Conservation (phyloP, 1,284 basidiomycete species). For the Malassezia arunalokei region DNA sequence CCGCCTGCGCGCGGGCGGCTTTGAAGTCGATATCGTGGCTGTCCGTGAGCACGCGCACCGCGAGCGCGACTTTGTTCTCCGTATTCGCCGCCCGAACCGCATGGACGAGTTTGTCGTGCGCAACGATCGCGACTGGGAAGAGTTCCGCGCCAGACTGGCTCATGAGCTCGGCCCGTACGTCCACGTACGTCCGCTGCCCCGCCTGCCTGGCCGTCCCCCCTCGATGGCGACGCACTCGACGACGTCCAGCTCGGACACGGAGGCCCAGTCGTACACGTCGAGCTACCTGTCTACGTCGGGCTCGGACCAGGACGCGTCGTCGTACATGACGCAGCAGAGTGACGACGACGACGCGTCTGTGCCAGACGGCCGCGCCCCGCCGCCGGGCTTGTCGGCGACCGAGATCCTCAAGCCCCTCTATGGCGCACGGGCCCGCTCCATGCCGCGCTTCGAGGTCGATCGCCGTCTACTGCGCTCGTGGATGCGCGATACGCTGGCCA, state of each 20-base stretch:
- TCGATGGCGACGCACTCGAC: background rate
- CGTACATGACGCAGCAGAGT: conserved; percentile 1
- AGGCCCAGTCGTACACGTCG: background rate
- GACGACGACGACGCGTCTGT: background rate
- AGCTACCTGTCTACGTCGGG: background rate
- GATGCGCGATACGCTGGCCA: conserved; percentile 38
- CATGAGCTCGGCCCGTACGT: conserved; percentile 29
- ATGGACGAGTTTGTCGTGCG: conserved; percentile 34
- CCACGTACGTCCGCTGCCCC: conserved; percentile 31
- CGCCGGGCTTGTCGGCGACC: background rate
- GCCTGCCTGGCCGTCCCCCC: conserved; percentile 17
- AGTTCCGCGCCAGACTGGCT: conserved; percentile 28
- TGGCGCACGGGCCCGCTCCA: conserved; percentile 11
- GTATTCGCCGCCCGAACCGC: conserved; percentile 33
- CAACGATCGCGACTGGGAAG: conserved; percentile 37
- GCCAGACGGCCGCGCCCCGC: background rate
- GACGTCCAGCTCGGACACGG: background rate
- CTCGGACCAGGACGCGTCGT: background rate
- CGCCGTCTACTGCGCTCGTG: conserved; percentile 37
- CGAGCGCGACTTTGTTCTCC: conserved; percentile 33
- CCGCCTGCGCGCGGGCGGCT: conserved; percentile 33
- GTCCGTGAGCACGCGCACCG: conserved; percentile 20
- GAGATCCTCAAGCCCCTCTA: conserved; percentile 5
- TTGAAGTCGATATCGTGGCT: conserved; percentile 38
- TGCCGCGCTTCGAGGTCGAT: conserved; percentile 28